Evolutionary conservation across 768 basidiomycete genomes (phyloP), one percentile per base, ranked within the genome.

Genomic region (Cytidiella melzeri): DNA sequence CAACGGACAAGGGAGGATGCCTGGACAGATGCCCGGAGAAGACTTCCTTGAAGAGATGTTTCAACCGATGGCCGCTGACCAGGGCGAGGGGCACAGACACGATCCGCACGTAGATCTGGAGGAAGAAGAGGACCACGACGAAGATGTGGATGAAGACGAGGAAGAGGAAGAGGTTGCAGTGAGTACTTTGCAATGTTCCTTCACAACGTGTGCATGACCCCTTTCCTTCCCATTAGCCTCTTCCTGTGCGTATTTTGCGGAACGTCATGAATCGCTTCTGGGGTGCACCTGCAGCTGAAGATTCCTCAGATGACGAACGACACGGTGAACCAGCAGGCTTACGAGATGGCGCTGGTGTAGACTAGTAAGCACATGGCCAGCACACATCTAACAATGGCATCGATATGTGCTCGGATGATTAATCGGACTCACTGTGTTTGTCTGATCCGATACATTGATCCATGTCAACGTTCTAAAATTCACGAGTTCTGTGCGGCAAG

Each of bases 211-310:
- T n/a, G n/a, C n/a, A n/a, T n/a, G n/a, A n/a, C n/a, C n/a, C n/a
- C n/a, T n/a, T n/a, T n/a, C n/a, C n/a, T n/a, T n/a, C n/a, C n/a
- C n/a, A n/a, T n/a, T 43, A 86, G 84, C 74, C 80, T 3, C 66
- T 87, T 58, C 81, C 82, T 9, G 62, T 78, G 20, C 75, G 81
- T 1, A 60, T 82, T 5, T 61, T 85, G 1, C 70, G 81, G 10
- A 81, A 80, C 56, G 64, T 87, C 5, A 51, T 87, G 36, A 75
- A 74, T 44, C 67, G 81, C 7, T 73, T 87, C 54, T 86, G 80
- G 77, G 80, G 73, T 34, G 61, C 64, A 11, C 51, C 50, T 48
- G 42, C 60, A 1, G 48, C 43, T 1, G 57, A 60, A 20, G 54
- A 57, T 5, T 30, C 72, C 1, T 71, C 70, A 13, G 74, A 76